Evolutionary conservation across 2,329 filamentous ascomycete species (phyloP).

Genomic region (Fusarium haematococcum): DNA sequence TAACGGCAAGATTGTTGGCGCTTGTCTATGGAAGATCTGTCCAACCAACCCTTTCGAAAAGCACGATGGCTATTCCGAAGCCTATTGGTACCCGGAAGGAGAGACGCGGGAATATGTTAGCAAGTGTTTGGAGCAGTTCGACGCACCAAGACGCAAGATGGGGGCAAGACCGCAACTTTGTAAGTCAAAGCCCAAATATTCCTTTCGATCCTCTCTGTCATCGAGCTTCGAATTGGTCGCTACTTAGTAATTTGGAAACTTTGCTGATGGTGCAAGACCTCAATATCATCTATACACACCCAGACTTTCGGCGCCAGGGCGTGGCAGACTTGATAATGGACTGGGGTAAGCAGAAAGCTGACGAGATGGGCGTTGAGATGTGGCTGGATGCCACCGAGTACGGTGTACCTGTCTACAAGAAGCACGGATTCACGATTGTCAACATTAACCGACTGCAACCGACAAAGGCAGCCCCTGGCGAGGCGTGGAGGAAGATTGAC

Average conservation of each 20-base stretch:
- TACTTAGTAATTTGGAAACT: neutral
- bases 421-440: constrained; percentile 35
- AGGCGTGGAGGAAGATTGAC: constrained; percentile 29
- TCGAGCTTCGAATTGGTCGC: neutral
- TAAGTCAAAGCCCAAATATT: constrained; percentile 2
- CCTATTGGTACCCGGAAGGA: constrained; percentile 34
- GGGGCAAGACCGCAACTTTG: constrained; percentile 35
- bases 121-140: constrained; percentile 30
- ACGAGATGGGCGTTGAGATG: constrained; percentile 41
- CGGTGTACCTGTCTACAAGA: constrained; percentile 36
- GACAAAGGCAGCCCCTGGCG: constrained; percentile 16
- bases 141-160: constrained; percentile 31
- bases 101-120: constrained; percentile 33
- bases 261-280: constrained; percentile 18
- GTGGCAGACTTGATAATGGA: constrained; percentile 35
- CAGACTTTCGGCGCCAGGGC: constrained; percentile 33
- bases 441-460: constrained; percentile 21
- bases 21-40: constrained; percentile 37
- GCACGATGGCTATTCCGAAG: constrained; percentile 16
- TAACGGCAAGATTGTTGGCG: constrained; percentile 32
- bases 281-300: constrained; percentile 39
- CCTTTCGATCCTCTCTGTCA: neutral
- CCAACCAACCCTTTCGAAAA: constrained; percentile 22
- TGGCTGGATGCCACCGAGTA: constrained; percentile 39
- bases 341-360: constrained; percentile 40